Evolutionary conservation across 2,329 filamentous ascomycete genomes (phyloP), one percentile per base, ranked within the genome.

Genomic region (Metarhizium brunneum): DNA sequence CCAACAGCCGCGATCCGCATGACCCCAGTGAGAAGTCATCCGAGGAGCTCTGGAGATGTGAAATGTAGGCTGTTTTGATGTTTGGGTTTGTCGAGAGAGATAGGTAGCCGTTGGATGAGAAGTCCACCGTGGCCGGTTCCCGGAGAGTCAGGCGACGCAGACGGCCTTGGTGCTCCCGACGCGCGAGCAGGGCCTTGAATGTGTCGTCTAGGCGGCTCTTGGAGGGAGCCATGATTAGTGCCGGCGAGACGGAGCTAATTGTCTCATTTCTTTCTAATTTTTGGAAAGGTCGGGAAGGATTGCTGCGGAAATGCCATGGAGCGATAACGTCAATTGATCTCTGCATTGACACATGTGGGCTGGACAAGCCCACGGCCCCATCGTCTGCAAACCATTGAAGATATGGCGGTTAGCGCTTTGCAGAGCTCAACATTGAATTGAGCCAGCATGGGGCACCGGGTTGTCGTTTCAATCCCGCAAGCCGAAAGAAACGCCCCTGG

Each of bases 71-170:
- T 65, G 84, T 78, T 69, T 87, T 85, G 7, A 82, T 54, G 14
- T 65, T 66, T 0, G 69, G 64, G 38, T 72, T 66, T 2, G 65
- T 67, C 1, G 88, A 85, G 6, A 92, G 85, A 51, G 91, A 90
- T 57, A 95, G 89, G 66, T 94, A 87, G 55, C 82, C 82, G 67
- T 91, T 86, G 65, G 89, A 92, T 25, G 86, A 85, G 64, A 95
- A 88, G 71, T 95, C 90, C 51, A 85, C 81, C 25, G 82, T 86
- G 20, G 78, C 83, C 1, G 86, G 78, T 0, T 86, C 86, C 3
- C 86, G 81, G 3, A 87, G 66, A 1, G 70, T 79, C 18, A 81
- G 65, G 6, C 65, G 67, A n/a, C 79, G 75, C 7, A 78, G 68
- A 53, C 68, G 72, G 11, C 67, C 68, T 16, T 69, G 66, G 4